Evolutionary conservation across 192 early-diverging fungal species (phyloP).

Genomic region (Linderina pennispora): DNA sequence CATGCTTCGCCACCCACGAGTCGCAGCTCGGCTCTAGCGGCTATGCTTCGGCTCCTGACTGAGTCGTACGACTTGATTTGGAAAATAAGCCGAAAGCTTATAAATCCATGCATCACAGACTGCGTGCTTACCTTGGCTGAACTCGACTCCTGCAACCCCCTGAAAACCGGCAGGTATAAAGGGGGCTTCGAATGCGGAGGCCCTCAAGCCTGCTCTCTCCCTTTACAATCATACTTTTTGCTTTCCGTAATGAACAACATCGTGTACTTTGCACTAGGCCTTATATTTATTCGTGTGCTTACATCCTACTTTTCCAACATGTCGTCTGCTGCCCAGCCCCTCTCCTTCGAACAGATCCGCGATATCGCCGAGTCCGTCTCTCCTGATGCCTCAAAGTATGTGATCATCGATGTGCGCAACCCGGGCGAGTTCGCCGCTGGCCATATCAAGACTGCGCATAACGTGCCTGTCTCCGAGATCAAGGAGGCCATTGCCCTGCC

Average conservation of each 20-base stretch:
- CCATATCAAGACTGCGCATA: constrained; percentile 12
- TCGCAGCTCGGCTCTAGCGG: too few relatives aligned
- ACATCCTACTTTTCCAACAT: constrained; percentile 6
- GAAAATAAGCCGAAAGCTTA: too few relatives aligned
- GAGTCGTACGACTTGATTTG: too few relatives aligned
- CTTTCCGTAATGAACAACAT: constrained; percentile 8
- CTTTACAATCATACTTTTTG: too few relatives aligned
- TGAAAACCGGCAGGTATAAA: too few relatives aligned
- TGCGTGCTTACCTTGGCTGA: too few relatives aligned
- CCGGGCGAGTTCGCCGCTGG: constrained; percentile 12
- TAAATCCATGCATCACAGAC: too few relatives aligned
- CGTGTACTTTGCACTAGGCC: constrained; percentile 2
- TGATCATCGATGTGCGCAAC: constrained; percentile 27
- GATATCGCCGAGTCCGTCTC: constrained; percentile 10
- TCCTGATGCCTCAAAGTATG: constrained; percentile 1
- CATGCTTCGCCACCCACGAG: too few relatives aligned
- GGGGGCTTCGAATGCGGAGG: too few relatives aligned
- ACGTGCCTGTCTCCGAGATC: constrained; percentile 21
- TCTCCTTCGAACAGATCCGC: constrained; percentile 8
- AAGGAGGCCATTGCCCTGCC: constrained; percentile 9
- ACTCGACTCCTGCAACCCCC: too few relatives aligned
- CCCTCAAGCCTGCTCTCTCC: too few relatives aligned
- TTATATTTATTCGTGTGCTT: constrained; percentile 8
- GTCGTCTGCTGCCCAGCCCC: constrained; percentile 14
- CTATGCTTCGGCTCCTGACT: too few relatives aligned